Percentiles rank a stretch among this genome's conserved stretches.
Conservation (phyloP, 257 asterid species). For the Anisodus acutangulus region DNA sequence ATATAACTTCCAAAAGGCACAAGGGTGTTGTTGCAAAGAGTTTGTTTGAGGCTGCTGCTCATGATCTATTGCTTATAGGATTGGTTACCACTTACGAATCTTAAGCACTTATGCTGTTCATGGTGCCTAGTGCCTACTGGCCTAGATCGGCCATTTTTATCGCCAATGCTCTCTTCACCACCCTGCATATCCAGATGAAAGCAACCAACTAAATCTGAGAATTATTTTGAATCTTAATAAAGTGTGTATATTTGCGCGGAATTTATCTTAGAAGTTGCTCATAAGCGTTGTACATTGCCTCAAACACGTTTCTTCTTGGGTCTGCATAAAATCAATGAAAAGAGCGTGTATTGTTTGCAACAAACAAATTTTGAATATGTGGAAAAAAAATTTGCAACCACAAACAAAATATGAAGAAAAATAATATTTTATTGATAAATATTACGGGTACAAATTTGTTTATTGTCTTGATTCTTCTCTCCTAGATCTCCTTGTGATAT, state of each 20-base stretch:
- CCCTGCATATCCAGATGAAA: constrained; percentile 1
- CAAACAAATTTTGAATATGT: background rate
- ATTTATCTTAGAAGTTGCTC: background rate
- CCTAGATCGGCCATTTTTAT: background rate
- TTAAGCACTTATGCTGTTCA: background rate
- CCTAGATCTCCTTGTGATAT: no score
- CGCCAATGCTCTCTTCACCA: background rate
- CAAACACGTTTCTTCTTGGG: background rate
- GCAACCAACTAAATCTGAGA: background rate
- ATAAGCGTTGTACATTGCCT: background rate
- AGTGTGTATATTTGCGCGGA: background rate
- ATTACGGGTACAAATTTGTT: no score
- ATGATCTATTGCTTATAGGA: background rate
- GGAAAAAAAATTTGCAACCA: no score
- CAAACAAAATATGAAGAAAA: no score
- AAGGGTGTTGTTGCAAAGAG: background rate
- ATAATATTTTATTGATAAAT: no score
- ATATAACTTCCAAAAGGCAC: background rate
- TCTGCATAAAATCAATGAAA: constrained; percentile 8
- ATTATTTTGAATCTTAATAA: background rate
- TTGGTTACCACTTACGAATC: background rate
- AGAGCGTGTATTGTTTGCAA: background rate
- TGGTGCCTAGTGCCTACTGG: background rate
- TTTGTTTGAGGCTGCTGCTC: background rate
- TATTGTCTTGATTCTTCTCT: no score